These are phyloP conservation scores for Lunularia cruciata DNA, from an alignment of 225 moss, liverwort and hornwort genomes.

Conservation along the genomic window DNA sequence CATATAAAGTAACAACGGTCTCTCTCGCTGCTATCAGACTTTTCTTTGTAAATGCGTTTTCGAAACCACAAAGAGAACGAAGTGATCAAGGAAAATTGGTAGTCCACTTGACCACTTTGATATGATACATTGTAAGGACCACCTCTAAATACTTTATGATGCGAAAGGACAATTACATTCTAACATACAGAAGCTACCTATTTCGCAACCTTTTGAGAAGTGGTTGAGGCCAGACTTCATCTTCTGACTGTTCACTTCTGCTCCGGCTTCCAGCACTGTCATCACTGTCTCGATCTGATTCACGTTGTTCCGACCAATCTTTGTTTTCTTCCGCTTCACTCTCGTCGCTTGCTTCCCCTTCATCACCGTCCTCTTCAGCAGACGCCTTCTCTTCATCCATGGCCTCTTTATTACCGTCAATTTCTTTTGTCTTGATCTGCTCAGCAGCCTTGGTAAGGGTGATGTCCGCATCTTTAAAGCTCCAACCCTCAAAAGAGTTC, in stretches of 20 bases:
- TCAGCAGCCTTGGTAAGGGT: neutral
- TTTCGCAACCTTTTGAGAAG: constrained; percentile 33
- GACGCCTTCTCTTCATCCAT: constrained; percentile 3
- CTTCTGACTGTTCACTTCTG: constrained; percentile 51
- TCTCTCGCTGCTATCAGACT: no score
- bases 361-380: neutral
- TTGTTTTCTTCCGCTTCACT: constrained; percentile 12
- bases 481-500: constrained; percentile 62
- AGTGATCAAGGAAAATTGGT: neutral
- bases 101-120: neutral
- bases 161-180: no score
- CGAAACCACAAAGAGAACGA: no score
- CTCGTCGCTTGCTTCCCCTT: neutral
- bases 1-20: no score
- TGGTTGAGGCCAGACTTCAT: constrained; percentile 35
- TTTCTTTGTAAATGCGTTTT: no score
- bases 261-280: constrained; percentile 44
- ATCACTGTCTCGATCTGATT: constrained; percentile 32
- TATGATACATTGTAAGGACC: no score
- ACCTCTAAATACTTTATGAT: no score
- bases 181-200: neutral
- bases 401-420: neutral
- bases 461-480: constrained; percentile 36
- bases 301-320: constrained; percentile 14
- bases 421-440: neutral